phyloP scores from a whole-genome alignment of 306 rosid genomes.

The Dalbergia oliveri region DNA sequence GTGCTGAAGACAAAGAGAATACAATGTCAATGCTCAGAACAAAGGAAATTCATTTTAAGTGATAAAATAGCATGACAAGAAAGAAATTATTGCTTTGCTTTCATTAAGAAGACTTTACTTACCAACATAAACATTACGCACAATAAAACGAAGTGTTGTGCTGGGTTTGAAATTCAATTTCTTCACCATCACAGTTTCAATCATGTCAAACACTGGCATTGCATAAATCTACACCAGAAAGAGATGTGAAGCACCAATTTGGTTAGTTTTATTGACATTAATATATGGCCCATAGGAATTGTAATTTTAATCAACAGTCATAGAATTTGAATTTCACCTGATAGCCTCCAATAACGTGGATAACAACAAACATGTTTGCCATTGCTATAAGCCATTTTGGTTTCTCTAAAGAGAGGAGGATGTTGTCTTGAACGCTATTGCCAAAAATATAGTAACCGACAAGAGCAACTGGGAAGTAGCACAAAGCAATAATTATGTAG shows the following conservation, averaged over 20 bases:
- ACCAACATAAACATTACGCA: conserved; percentile 78
- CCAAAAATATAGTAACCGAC: conserved; percentile 70
- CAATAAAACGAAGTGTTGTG: conserved; percentile 63
- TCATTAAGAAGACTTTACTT: conserved; percentile 39
- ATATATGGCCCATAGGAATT: not conserved
- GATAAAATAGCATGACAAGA: not conserved
- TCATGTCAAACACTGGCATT: conserved; percentile 96
- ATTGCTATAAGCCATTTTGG: conserved; percentile 74
- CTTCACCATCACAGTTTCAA: conserved; percentile 82
- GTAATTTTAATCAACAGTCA: not conserved
- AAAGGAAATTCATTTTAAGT: not conserved
- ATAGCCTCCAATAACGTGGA: conserved; percentile 83
- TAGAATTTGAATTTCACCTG: conserved; percentile 55
- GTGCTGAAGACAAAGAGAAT: conserved; percentile 44
- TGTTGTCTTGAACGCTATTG: conserved; percentile 62
- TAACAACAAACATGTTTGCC: conserved; percentile 77
- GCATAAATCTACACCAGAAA: conserved; percentile 72
- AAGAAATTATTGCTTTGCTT: not conserved
- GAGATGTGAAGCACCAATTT: not conserved
- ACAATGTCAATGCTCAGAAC: not conserved
- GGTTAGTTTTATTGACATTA: not conserved
- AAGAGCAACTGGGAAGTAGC: conserved; percentile 84
- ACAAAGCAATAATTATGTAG: conserved; percentile 72
- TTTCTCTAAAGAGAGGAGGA: conserved; percentile 64
- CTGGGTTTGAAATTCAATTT: conserved; percentile 67